Evolutionary conservation across 148 eudicot genomes (phyloP).

Genomic region (Pouteria glomerata): DNA sequence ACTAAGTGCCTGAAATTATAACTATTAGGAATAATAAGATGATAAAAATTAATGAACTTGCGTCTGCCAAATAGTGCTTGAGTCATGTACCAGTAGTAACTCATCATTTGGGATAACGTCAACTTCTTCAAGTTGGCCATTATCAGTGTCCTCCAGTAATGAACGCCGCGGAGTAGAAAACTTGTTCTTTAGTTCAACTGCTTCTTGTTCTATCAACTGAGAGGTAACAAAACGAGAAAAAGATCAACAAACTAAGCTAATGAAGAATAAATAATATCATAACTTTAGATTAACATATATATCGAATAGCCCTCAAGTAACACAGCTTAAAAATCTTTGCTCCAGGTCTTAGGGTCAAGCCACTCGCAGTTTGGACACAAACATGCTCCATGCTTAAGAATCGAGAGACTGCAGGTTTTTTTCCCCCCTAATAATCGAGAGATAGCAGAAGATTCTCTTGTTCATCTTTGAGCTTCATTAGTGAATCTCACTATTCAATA

Average conservation of each 20-base stretch:
- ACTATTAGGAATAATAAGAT: background rate
- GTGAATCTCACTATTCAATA: too few relatives aligned
- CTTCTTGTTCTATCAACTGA: constrained; percentile 91
- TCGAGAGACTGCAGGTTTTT: too few relatives aligned
- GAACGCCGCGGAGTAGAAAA: constrained; percentile 87
- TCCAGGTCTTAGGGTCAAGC: too few relatives aligned
- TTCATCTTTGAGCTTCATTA: too few relatives aligned
- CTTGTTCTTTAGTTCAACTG: constrained; percentile 78
- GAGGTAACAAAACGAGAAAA: constrained; percentile 5
- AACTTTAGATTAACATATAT: background rate
- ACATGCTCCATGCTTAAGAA: too few relatives aligned
- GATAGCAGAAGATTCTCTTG: too few relatives aligned
- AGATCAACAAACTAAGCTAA: background rate
- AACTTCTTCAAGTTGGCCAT: constrained; percentile 81
- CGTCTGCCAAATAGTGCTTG: background rate
- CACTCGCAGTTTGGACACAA: too few relatives aligned
- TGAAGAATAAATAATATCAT: background rate
- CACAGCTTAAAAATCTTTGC: background rate
- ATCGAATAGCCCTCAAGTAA: background rate
- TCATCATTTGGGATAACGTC: constrained; percentile 97
- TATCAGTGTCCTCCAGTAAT: constrained; percentile 68
- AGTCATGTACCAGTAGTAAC: constrained; percentile 65
- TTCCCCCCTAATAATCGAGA: too few relatives aligned
- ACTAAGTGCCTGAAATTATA: constrained; percentile 68
- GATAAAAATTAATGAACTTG: background rate